Conservation (phyloP, 108 stramenopile species). For the Pseudonitzschia multiseries region DNA sequence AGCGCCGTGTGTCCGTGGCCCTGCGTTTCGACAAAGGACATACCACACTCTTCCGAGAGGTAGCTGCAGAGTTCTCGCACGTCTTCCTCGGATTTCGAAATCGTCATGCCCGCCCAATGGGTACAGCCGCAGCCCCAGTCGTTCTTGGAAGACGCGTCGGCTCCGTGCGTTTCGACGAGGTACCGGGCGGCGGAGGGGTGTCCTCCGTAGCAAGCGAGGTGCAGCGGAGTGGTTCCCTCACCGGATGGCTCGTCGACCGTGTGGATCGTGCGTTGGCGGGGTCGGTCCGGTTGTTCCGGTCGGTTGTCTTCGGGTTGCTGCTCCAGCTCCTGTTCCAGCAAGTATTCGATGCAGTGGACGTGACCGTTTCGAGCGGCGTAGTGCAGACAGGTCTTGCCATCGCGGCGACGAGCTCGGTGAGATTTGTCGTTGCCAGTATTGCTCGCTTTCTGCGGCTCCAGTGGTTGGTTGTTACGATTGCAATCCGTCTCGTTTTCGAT, state of each 20-base stretch:
- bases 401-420: conserved; percentile 68
- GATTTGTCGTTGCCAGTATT: too few relatives aligned
- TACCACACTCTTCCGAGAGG: conserved; percentile 39
- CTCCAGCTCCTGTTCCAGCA: conserved; percentile 10
- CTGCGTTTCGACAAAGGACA: conserved; percentile 53
- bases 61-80: conserved; percentile 51
- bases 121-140: conserved; percentile 70
- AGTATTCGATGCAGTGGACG: conserved; percentile 32
- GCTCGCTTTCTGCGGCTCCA: too few relatives aligned
- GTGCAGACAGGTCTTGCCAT: conserved; percentile 87
- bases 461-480: too few relatives aligned
- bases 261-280: not conserved
- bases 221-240: conserved; percentile 85
- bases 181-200: conserved; percentile 54
- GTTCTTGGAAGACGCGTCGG: conserved; percentile 35
- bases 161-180: conserved; percentile 40
- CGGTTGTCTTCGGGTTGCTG: not conserved
- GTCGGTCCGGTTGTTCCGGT: not conserved
- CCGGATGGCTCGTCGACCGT: conserved; percentile 48
- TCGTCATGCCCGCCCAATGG: conserved; percentile 81
- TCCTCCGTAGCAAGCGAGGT: conserved; percentile 83
- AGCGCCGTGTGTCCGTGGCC: conserved; percentile 75
- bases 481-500: not conserved
- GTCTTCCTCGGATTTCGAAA: conserved; percentile 34
- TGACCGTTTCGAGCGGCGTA: conserved; percentile 87